phyloP scores from a whole-genome alignment of 345 rosid genomes.

The Citrus reticulata region DNA sequence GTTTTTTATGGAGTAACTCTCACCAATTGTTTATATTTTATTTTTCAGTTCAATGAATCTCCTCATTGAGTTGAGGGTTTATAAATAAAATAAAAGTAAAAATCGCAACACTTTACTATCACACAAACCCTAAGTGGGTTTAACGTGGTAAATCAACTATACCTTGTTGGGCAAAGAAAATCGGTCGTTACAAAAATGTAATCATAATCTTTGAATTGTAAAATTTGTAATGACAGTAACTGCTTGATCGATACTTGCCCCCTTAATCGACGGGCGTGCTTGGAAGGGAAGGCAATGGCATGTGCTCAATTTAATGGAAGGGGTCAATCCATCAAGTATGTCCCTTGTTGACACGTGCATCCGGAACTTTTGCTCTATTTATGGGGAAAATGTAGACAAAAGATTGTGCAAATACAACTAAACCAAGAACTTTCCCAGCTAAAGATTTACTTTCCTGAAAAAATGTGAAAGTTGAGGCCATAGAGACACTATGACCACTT shows the following conservation, averaged over 20 bases:
- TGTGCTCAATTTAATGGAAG: not conserved
- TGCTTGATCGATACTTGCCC: not conserved
- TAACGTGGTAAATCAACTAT: not conserved
- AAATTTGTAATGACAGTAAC: not conserved
- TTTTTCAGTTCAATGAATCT: too few species aligned
- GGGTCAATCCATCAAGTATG: not conserved
- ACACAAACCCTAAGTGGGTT: not conserved
- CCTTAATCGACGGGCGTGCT: not conserved
- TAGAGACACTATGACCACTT: not conserved
- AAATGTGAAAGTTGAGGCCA: not conserved
- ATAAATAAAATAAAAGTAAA: too few species aligned
- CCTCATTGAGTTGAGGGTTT: too few species aligned
- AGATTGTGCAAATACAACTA: not conserved
- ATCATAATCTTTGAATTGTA: not conserved
- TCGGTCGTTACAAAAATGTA: not conserved
- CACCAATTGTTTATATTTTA: too few species aligned
- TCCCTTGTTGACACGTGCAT: not conserved
- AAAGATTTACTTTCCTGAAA: not conserved
- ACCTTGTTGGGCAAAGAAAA: not conserved
- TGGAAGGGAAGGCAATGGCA: not conserved
- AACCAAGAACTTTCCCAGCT: not conserved
- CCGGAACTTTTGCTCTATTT: not conserved
- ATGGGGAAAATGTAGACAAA: not conserved
- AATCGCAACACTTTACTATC: not conserved
- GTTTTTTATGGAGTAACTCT: too few species aligned